A percentile compares a stretch with the other conserved stretches of the same genome.
Evolutionary conservation across 129 eudicot species (phyloP).

Genomic region (Erigeron canadensis): DNA sequence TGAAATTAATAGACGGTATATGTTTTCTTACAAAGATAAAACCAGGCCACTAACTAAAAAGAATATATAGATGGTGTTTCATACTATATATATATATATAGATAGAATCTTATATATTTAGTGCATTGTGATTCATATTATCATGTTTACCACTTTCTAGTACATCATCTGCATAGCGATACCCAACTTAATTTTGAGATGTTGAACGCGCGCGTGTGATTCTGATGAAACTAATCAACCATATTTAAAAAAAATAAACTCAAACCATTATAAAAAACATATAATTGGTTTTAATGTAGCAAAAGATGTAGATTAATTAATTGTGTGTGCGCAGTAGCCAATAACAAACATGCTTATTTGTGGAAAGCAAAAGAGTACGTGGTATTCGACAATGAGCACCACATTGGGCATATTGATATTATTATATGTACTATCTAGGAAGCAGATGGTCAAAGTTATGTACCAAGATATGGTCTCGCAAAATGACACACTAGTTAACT

Average conservation of each 20-base stretch:
- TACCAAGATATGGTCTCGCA: too few relatives aligned
- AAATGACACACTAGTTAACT: too few relatives aligned
- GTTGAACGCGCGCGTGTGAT: background rate
- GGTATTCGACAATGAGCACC: background rate
- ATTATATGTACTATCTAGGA: too few relatives aligned
- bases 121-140: constrained; percentile 26
- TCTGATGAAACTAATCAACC: background rate
- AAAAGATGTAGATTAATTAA: too few relatives aligned
- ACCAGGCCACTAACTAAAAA: too few relatives aligned
- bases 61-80: constrained; percentile 1
- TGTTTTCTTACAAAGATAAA: constrained; percentile 4
- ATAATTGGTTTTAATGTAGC: too few relatives aligned
- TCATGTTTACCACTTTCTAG: background rate
- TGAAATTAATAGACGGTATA: background rate
- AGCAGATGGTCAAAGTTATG: too few relatives aligned
- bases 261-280: background rate
- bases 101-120: constrained; percentile 1
- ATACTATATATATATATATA: too few relatives aligned
- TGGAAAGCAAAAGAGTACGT: constrained; percentile 5
- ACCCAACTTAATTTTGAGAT: background rate
- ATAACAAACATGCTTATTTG: background rate
- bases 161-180: background rate
- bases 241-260: constrained; percentile 10
- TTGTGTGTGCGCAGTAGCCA: background rate
- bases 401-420: background rate